Base-by-base conservation (phyloP, 2,329 filamentous ascomycete genomes). In the Epichloe sibirici region DNA sequence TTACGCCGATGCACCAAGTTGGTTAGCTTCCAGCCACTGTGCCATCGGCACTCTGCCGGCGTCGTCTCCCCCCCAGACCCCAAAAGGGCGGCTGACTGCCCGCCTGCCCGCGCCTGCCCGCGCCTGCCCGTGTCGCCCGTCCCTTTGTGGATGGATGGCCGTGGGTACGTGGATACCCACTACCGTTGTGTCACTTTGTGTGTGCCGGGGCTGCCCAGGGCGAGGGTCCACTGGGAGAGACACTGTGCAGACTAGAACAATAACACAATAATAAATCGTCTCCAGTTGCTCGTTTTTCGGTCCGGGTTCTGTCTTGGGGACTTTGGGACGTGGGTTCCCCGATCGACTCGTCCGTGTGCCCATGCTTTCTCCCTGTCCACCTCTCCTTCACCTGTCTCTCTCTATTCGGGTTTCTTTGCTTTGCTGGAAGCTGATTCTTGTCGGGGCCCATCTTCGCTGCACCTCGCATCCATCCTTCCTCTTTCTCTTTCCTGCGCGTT, bases 41-140 rank as follows among this genome's bases (percentile, higher is more conserved):
- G 31, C 35, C 50, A 54, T 51, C 53, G 53, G 49, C 45, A 52
- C 49, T 54, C 49, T 54, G 23, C 53, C 46, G 49, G 46, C 37
- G 37, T 46, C 35, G 34, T 45, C 40, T 54, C 52, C 52, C 52
- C 52, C 51, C 48, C 17, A 48, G 7, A 4, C 28, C 17, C 17
- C 17, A 21, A 21, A 21, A 21, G 17, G 17, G 17, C 17, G 17
- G 17, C 17, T 21, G 17, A 21, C 17, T 21, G 17, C 17, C 17
- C 34, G 34, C 34, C 34, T 7, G 34, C 12, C 7, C 34, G 34
- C 34, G 34, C 34, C 34, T 7, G 34, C 12, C 7, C 34, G 34
- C 40, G 31, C 4, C 25, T 45, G 17, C 17, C 6, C 6, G 43
- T 15, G 15, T 21, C 34, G 25, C 13, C 51, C 40, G 38, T 49